Evolutionary conservation across 805 yeast species (phyloP).

Genomic region (Candida methanosorbosa): DNA sequence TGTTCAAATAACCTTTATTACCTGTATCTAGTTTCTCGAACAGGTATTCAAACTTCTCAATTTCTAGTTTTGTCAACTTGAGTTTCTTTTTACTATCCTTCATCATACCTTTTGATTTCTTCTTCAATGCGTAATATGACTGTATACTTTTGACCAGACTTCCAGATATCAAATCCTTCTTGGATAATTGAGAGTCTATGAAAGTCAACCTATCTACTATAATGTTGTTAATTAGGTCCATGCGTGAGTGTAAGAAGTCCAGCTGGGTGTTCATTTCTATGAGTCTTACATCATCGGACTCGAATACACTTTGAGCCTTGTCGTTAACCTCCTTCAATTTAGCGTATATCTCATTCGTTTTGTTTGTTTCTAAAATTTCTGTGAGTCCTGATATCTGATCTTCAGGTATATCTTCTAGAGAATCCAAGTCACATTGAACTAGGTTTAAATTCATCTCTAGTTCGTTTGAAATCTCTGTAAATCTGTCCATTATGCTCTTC

Average conservation of each 20-base stretch:
- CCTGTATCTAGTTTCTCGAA: constrained; percentile 32
- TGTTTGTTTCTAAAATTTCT: constrained; percentile 17
- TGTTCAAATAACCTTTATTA: constrained; percentile 27
- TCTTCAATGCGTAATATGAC: constrained; percentile 17
- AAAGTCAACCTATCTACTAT: constrained; percentile 31
- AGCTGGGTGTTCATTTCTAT: constrained; percentile 31
- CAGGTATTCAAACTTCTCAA: constrained; percentile 34
- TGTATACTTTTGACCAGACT: constrained; percentile 16
- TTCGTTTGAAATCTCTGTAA: constrained; percentile 15
- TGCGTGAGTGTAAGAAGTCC: constrained; percentile 3
- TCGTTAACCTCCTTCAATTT: neutral
- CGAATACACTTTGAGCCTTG: neutral
- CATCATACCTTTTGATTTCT: neutral
- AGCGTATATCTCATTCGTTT: too few species aligned
- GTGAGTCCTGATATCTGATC: constrained; percentile 28
- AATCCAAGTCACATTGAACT: constrained; percentile 8
- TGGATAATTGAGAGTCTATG: constrained; percentile 29
- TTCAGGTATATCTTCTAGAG: constrained; percentile 26
- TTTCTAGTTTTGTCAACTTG: neutral
- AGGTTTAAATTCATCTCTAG: constrained; percentile 9
- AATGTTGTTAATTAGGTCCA: constrained; percentile 23
- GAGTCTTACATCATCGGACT: constrained; percentile 9
- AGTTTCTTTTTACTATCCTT: neutral
- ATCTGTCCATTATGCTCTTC: constrained; percentile 13
- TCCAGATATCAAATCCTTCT: constrained; percentile 16